Evolutionary conservation across 2,329 filamentous ascomycete genomes (phyloP).

Genomic region (Leptodontidium sp.): DNA sequence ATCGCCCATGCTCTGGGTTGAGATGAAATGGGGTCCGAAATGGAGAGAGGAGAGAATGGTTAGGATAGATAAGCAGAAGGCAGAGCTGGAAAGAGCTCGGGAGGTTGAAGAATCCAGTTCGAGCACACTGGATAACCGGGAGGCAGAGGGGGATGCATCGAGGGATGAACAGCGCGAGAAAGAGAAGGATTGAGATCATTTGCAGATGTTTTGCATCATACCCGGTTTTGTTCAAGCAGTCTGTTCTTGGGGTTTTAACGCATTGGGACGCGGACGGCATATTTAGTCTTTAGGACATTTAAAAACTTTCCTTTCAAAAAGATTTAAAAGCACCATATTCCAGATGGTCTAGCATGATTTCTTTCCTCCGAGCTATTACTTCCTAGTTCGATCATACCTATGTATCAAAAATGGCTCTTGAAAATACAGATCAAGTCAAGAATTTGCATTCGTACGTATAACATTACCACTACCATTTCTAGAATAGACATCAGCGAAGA

Average conservation of each 20-base stretch:
- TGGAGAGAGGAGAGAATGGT: slow-evolving; percentile 61
- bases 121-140: slow-evolving; percentile 16
- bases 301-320: neutral
- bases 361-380: no score
- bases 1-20: slow-evolving; percentile 58
- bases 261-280: neutral
- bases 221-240: neutral
- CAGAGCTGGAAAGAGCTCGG: slow-evolving; percentile 39
- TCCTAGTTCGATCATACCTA: no score
- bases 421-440: no score
- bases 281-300: neutral
- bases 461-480: neutral
- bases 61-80: slow-evolving; percentile 49
- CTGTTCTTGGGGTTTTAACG: neutral
- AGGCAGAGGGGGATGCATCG: neutral
- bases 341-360: no score
- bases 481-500: neutral
- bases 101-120: slow-evolving; percentile 12
- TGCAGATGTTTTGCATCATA: slow-evolving; percentile 12
- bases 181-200: neutral
- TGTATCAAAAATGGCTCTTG: no score
- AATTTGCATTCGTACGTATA: neutral
- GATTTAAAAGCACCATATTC: no score
- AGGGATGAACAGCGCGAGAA: neutral
- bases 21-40: slow-evolving; percentile 57